Evolutionary conservation across 805 yeast species (phyloP), one percentile per base, ranked within the genome.

Genomic region (Candida khao-thaluensis): DNA sequence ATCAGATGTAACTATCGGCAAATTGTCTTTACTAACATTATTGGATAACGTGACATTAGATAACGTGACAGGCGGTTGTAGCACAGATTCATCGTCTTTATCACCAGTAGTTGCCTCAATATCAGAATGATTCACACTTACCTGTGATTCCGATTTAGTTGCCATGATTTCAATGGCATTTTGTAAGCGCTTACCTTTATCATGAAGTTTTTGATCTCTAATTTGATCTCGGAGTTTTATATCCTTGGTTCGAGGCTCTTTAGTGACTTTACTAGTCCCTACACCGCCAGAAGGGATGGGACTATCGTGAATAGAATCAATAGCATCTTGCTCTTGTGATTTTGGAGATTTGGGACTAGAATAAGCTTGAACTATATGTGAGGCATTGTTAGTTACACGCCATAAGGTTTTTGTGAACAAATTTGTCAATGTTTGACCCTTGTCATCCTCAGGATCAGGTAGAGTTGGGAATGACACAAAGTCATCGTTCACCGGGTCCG

Each of bases 371-470:
- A 67, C 72, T 35, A 67, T 52, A 39, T 53, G 50, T 17, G 69
- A 58, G 5, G 73, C 74, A 47, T 69, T 69, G 42, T 59, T 60
- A 26, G 73, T 69, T 20, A 69, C 74, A 38, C 66, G 57, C 25
- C 71, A 52, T 8, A 69, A 45, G 0, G 74, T 69, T 38, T 58
- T 62, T 30, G 68, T 48, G 43, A 69, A 52, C 24, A 69, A 56
- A 9, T 56, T 53, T 8, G 69, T 53, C 14, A 69, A 44, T 5
- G 71, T 59, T 42, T 58, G 56, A 38, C 58, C 44, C 32, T 58
- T 54, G 12, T 59, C 64, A 30, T 54, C 53, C 38, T 66, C 65
- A 2, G 73, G 72, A 50, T 69, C 72, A 6, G 73, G 70, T 15
- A 69, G 51, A 6, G 64, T 66, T 7, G 74, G 74, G 37, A 69